Evolutionary conservation across 2,329 filamentous ascomycete genomes (phyloP).

Genomic region (Tolypocladium ophioglossoides): DNA sequence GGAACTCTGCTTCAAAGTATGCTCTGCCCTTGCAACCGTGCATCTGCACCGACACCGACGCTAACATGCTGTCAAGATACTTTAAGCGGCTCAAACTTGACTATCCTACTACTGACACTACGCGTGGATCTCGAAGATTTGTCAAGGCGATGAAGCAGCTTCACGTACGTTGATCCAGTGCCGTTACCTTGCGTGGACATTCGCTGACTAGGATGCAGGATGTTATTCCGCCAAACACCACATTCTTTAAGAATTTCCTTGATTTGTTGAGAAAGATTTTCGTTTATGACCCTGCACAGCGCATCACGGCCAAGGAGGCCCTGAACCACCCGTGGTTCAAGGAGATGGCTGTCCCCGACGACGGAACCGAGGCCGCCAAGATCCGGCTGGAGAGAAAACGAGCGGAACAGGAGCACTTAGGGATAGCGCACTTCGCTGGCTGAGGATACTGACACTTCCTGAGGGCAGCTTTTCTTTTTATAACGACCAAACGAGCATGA

Average conservation of each 20-base stretch:
- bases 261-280: constrained; percentile 58
- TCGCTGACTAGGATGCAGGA: constrained; percentile 36
- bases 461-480: constrained; percentile 1
- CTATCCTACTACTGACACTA: constrained; percentile 54
- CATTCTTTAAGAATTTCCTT: constrained; percentile 51
- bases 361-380: constrained; percentile 58
- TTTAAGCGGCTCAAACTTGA: constrained; percentile 57
- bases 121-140: constrained; percentile 52
- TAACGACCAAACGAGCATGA: constrained; percentile 22
- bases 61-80: constrained; percentile 33
- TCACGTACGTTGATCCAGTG: constrained; percentile 35
- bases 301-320: constrained; percentile 57
- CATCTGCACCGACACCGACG: not conserved
- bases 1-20: constrained; percentile 56
- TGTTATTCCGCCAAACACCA: constrained; percentile 49
- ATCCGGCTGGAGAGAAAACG: constrained; percentile 45
- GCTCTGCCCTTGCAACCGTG: constrained; percentile 8
- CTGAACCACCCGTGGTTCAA: constrained; percentile 60
- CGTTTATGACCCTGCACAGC: constrained; percentile 53
- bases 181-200: constrained; percentile 25
- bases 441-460: constrained; percentile 11
- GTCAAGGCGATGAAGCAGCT: constrained; percentile 64
- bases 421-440: constrained; percentile 12
- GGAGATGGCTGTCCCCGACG: constrained; percentile 50
- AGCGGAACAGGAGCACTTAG: constrained; percentile 24